Percentiles rank a stretch among this genome's conserved stretches.
phyloP scores from a whole-genome alignment of 441 rosid species.

The Populus hybrid region DNA sequence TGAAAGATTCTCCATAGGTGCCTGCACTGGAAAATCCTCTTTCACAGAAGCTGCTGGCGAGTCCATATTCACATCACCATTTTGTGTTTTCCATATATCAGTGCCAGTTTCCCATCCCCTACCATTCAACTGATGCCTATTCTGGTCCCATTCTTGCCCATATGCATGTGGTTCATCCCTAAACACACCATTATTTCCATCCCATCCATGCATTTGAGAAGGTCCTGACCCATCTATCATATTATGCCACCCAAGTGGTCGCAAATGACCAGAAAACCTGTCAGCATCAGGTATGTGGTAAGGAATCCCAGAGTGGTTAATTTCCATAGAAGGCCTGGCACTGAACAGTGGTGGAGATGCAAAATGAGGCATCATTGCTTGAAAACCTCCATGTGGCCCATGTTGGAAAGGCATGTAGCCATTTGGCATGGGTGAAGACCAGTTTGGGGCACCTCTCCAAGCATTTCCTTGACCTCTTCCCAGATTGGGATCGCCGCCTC shows the following conservation, averaged over 20 bases:
- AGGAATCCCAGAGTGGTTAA: constrained; percentile 72
- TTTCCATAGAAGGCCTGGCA: constrained; percentile 84
- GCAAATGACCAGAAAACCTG: constrained; percentile 78
- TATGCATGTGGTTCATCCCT: constrained; percentile 84
- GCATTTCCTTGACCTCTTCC: constrained; percentile 87
- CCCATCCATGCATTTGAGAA: constrained; percentile 90
- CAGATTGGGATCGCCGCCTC: constrained; percentile 56
- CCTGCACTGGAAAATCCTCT: constrained; percentile 53
- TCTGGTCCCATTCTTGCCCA: constrained; percentile 87
- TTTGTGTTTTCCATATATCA: constrained; percentile 79
- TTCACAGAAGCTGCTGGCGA: constrained; percentile 52
- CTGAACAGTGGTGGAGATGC: constrained; percentile 74
- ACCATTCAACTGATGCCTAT: constrained; percentile 55
- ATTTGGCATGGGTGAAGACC: constrained; percentile 78
- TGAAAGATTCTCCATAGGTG: constrained; percentile 47
- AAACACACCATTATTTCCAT: constrained; percentile 68
- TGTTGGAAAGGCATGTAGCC: constrained; percentile 90
- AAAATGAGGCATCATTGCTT: constrained; percentile 74
- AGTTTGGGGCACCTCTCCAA: constrained; percentile 91
- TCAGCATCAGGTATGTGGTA: constrained; percentile 82
- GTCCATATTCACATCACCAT: constrained; percentile 62
- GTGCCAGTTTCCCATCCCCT: constrained; percentile 77
- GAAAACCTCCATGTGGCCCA: constrained; percentile 87
- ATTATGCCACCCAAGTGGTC: constrained; percentile 96
- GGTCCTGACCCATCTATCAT: constrained; percentile 79